Evolutionary conservation across 1,284 basidiomycete genomes (phyloP), one percentile per base, ranked within the genome.

Genomic region (Sanghuangporus weigelae): DNA sequence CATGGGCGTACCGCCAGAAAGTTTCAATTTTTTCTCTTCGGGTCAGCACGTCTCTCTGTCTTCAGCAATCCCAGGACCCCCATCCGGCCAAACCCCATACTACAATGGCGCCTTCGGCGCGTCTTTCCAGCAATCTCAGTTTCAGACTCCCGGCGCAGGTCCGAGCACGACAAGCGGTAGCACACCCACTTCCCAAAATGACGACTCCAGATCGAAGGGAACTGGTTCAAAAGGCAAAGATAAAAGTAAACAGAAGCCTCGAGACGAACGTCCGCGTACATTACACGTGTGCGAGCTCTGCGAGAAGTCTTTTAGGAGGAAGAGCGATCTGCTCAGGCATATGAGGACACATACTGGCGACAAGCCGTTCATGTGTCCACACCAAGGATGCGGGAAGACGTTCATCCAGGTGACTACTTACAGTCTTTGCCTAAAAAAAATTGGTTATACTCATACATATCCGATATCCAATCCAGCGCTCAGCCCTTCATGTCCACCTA

Each of bases 311-410:
- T 93, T 93, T 72, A 87, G 85, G 44, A 83, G 90, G 42, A 81
- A 84, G 63, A 92, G 90, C 70, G 90, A 93, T 71, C 78, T 92
- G 57, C 80, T 82, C 46, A 84, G 91, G 48, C 92, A 95, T 72
- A 88, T 86, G 79, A 84, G 92, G 59, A 94, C 94, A 76, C 93
- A 95, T 71, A 94, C 93, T 0, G 93, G 93, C 36, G 93, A 95
- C 73, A 84, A 92, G 57, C 93, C 93, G 2, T 95, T 90, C 73
- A 75, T 84, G 16, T 92, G 90, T 67, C 77, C 78, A 39, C 82
- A 90, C 69, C 74, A 77, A 19, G 87, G 84, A 38, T 93, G 91
- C 66, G 89, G 89, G 55, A 93, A 93, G 78, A 88, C 88, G 1
- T 93, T 93, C 69, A 93, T 93, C 69, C 91, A 93, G 82, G 91